phyloP scores from a whole-genome alignment of 352 stramenopile species.

The Phytophthora pini region DNA sequence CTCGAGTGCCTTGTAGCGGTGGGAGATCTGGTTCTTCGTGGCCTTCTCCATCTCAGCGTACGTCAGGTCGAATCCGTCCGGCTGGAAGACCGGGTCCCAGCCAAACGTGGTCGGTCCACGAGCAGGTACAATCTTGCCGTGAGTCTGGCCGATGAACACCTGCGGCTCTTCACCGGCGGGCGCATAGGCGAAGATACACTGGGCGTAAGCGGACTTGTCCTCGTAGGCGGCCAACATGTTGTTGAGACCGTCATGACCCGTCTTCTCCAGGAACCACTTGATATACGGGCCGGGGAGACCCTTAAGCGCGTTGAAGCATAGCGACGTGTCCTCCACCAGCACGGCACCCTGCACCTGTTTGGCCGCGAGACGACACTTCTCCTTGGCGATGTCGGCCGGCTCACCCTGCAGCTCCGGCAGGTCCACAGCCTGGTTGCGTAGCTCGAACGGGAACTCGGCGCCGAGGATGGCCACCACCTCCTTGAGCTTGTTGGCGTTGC shows the following conservation, averaged over 20 bases:
- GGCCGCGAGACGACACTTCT: conserved; percentile 95
- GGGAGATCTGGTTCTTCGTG: conserved; percentile 92
- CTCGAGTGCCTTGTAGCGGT: conserved; percentile 87
- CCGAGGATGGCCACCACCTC: conserved; percentile 87
- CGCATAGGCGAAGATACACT: conserved; percentile 97
- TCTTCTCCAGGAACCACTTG: conserved; percentile 99
- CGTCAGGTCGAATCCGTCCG: conserved; percentile 80
- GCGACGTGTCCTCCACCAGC: conserved; percentile 96
- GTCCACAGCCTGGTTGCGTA: conserved; percentile 94
- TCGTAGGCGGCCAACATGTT: conserved; percentile 94
- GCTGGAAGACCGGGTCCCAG: conserved; percentile 93
- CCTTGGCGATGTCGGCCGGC: conserved; percentile 92
- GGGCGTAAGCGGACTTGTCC: conserved; percentile 96
- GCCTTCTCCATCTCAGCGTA: conserved; percentile 93
- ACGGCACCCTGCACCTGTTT: conserved; percentile 88
- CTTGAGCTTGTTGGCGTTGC: conserved; percentile 88
- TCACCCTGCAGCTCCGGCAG: conserved; percentile 98
- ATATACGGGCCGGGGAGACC: conserved; percentile 97
- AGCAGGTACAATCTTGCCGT: conserved; percentile 94
- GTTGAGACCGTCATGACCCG: conserved; percentile 93
- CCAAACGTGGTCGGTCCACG: conserved; percentile 87
- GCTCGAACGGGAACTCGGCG: conserved; percentile 89
- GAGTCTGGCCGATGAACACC: conserved; percentile 94
- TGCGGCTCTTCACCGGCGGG: conserved; percentile 77
- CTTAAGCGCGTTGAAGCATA: conserved; percentile 97